These are phyloP conservation scores for Macrophomina phaseolina DNA, from an alignment of 2,329 filamentous ascomycete species.

Conservation along the genomic window DNA sequence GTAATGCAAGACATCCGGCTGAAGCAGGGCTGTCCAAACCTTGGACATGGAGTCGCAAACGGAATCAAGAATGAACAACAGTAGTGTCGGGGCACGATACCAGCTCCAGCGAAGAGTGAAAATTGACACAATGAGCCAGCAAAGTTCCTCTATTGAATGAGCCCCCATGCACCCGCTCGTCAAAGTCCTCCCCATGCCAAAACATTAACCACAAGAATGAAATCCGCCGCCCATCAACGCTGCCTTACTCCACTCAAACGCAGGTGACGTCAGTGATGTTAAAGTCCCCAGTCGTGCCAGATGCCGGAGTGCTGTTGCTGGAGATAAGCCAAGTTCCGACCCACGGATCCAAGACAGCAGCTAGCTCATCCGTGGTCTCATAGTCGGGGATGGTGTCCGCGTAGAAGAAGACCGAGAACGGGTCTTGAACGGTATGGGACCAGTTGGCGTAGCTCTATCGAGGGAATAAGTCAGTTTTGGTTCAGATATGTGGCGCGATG, in stretches of 20 bases:
- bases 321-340: slow-evolving; percentile 22
- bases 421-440: slow-evolving; percentile 9
- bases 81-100: no score
- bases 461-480: background rate
- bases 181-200: no score
- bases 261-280: slow-evolving; percentile 16
- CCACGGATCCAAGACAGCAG: slow-evolving; percentile 15
- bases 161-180: no score
- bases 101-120: no score
- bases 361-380: slow-evolving; percentile 7
- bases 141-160: no score
- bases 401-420: slow-evolving; percentile 26
- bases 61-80: no score
- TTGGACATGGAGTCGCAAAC: no score
- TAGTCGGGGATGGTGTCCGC: slow-evolving; percentile 25
- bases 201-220: no score
- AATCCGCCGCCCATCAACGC: background rate
- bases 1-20: no score
- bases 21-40: no score
- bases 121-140: no score
- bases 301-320: background rate
- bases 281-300: slow-evolving; percentile 12
- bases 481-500: background rate
- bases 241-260: background rate
- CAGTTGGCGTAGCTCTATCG: slow-evolving; percentile 25